Conservation (phyloP, 2,329 filamentous ascomycete species). For the Shiraia sp. region DNA sequence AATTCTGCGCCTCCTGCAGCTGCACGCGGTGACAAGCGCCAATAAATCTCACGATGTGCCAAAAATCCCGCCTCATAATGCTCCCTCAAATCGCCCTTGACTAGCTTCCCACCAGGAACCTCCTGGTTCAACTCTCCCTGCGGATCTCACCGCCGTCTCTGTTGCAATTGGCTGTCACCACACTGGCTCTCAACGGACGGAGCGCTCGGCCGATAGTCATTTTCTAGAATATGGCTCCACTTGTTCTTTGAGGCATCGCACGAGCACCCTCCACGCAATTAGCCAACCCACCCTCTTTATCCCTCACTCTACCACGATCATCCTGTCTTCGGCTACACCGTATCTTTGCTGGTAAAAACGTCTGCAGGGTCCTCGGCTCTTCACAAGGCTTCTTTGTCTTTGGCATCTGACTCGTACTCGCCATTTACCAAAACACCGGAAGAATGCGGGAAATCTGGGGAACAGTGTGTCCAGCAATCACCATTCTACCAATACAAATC, state of each 20-base stretch:
- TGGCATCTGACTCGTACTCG: slow-evolving; percentile 8
- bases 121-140: too few relatives aligned
- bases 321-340: slow-evolving; percentile 9
- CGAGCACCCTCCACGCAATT: slow-evolving; percentile 18
- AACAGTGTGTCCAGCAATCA: slow-evolving; percentile 9
- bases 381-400: slow-evolving; percentile 1
- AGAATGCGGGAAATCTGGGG: slow-evolving; percentile 16
- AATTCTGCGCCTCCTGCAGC: slow-evolving; percentile 17
- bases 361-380: slow-evolving; percentile 24
- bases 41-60: slow-evolving; percentile 1
- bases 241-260: slow-evolving; percentile 25
- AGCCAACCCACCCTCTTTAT: slow-evolving; percentile 1
- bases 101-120: too few relatives aligned
- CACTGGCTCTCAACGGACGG: too few relatives aligned
- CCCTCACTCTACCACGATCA: slow-evolving; percentile 4
- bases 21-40: slow-evolving; percentile 14
- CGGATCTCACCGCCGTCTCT: too few relatives aligned
- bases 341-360: slow-evolving; percentile 13
- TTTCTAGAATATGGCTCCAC: slow-evolving; percentile 4
- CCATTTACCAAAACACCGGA: slow-evolving; percentile 9
- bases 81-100: too few relatives aligned
- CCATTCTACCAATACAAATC: neutral
- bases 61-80: slow-evolving; percentile 1
- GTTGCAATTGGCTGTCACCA: too few relatives aligned
- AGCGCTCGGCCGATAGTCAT: too few relatives aligned